Conservation (phyloP, 225 moss, liverwort and hornwort species). For the Climacium dendroides region DNA sequence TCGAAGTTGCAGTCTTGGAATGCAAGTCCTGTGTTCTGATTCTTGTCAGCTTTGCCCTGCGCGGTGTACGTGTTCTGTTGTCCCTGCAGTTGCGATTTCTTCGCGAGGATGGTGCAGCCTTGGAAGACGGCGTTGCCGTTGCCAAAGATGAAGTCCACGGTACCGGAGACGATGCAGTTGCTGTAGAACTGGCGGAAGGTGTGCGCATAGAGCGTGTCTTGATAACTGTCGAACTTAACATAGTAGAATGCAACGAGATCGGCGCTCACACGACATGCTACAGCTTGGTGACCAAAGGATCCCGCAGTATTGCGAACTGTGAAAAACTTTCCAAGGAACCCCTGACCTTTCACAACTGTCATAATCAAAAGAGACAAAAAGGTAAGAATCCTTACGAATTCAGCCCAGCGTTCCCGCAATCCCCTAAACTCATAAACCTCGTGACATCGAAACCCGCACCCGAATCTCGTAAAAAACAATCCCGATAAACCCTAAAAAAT, state of each 20-base stretch:
- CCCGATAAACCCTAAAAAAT: background rate
- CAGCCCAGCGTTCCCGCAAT: background rate
- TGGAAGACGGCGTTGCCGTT: slow-evolving; percentile 39
- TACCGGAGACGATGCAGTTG: slow-evolving; percentile 44
- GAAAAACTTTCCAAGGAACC: slow-evolving; percentile 47
- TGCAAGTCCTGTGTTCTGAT: slow-evolving; percentile 50
- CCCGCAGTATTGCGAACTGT: slow-evolving; percentile 64
- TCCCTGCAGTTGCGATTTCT: slow-evolving; percentile 7
- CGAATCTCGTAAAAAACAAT: background rate
- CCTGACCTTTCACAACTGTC: slow-evolving; percentile 36
- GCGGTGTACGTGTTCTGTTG: slow-evolving; percentile 43
- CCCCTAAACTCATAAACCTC: background rate
- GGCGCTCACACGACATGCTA: slow-evolving; percentile 49
- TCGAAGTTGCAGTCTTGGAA: slow-evolving; percentile 70
- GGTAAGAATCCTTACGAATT: background rate
- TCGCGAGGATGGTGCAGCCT: slow-evolving; percentile 31
- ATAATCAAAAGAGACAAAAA: background rate
- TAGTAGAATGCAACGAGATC: slow-evolving; percentile 32
- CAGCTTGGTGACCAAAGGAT: slow-evolving; percentile 39
- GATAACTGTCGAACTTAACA: slow-evolving; percentile 50
- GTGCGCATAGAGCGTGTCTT: slow-evolving; percentile 73
- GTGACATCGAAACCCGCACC: background rate
- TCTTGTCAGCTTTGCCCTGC: slow-evolving; percentile 44
- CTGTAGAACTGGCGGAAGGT: slow-evolving; percentile 58
- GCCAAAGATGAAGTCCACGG: slow-evolving; percentile 77